Evolutionary conservation across 352 stramenopile species (phyloP).

Genomic region (Phytophthora litchii): DNA sequence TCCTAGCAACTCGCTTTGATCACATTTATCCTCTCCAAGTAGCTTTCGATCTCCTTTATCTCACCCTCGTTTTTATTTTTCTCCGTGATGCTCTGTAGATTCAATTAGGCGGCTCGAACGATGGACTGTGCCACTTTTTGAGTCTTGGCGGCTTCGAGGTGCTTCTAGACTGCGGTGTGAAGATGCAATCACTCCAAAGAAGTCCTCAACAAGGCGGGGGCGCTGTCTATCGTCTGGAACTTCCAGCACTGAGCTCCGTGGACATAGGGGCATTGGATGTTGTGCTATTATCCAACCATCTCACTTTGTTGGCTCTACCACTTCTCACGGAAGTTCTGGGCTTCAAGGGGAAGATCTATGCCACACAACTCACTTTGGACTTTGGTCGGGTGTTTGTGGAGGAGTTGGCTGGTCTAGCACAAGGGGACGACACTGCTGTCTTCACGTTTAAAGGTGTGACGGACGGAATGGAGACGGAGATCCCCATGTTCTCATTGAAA

Average conservation of each 20-base stretch:
- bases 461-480: slow-evolving; percentile 25
- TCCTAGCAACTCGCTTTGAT: slow-evolving; percentile 1
- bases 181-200: slow-evolving; percentile 18
- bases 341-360: slow-evolving; percentile 77
- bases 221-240: slow-evolving; percentile 31
- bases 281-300: slow-evolving; percentile 78
- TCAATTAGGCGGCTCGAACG: slow-evolving; percentile 69
- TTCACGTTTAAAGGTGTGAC: slow-evolving; percentile 36
- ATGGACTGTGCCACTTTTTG: slow-evolving; percentile 81
- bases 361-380: slow-evolving; percentile 69
- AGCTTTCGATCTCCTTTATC: slow-evolving; percentile 9
- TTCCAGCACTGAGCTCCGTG: slow-evolving; percentile 49
- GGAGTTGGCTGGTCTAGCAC: slow-evolving; percentile 48
- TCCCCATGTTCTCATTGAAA: slow-evolving; percentile 47
- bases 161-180: slow-evolving; percentile 79
- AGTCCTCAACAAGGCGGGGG: background rate
- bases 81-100: slow-evolving; percentile 48
- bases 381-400: slow-evolving; percentile 78
- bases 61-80: slow-evolving; percentile 25
- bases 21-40: background rate
- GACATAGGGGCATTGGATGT: slow-evolving; percentile 73
- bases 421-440: slow-evolving; percentile 20
- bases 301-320: slow-evolving; percentile 71
- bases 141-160: slow-evolving; percentile 81
- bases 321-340: slow-evolving; percentile 76